Base-by-base conservation (phyloP, 2,329 filamentous ascomycete genomes). In the Madurella mycetomatis region DNA sequence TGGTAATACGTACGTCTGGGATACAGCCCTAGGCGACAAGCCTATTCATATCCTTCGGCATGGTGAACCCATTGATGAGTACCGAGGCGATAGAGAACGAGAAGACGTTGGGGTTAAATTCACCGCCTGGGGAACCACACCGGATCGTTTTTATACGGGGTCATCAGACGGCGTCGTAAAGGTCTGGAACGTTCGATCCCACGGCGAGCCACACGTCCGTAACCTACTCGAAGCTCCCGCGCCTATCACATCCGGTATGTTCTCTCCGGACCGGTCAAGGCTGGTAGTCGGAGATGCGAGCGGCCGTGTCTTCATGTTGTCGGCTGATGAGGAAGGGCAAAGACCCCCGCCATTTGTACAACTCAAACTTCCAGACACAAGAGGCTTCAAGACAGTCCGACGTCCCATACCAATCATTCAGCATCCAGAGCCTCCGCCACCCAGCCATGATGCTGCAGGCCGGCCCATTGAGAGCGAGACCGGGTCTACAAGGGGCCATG, bases 101-200 rank as follows among this genome's bases (percentile, higher is more conserved):
- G 80, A 81, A 48, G 83, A 86, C 54, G 78, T 79, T 0, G 83
- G 83, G 1, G 80, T 85, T 41, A 85, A 85, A 62, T 85, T 86
- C 59, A 78, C 77, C 0, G 77, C 81, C 4, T 86, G 83, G 83
- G 83, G 81, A 1, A 75, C 71, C 15, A 79, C 76, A 0, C 66
- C 72, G 0, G 79, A 83, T 51, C 74, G 82, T 0, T 75, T 86
- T 42, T 86, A 86, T 59, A 85, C 82, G 0, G 83, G 83, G 1
- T 81, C 80, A 0, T 85, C 83, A 1, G 83, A 86, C 56, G 83
- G 83, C 1, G 72, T 79, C 0, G 73, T 86, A 15, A 85, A 82
- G 56, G 80, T 82, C 2, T 86, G 83, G 83, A 81, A 85, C 57
- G 68, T 86, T 9, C 76, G 79, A 9, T 71, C 72, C 43, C 32